phyloP scores from a whole-genome alignment of 306 rosid genomes.

The Adenanthera pavonina region DNA sequence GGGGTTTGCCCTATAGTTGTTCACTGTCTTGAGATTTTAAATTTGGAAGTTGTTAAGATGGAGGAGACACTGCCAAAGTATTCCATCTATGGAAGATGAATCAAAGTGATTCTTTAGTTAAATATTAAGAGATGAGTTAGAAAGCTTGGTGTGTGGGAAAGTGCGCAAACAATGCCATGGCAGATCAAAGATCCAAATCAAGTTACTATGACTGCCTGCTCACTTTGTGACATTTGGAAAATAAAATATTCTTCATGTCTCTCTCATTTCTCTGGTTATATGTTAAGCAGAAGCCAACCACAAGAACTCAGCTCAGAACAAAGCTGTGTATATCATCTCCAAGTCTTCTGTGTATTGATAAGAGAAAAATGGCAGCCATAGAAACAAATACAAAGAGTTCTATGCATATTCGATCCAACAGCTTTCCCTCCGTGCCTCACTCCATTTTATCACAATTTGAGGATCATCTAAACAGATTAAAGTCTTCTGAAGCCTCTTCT shows the following conservation, averaged over 20 bases:
- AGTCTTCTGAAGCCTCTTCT: conserved; percentile 6
- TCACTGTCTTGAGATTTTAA: neutral
- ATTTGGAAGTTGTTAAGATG: neutral
- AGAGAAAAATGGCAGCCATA: conserved; percentile 35
- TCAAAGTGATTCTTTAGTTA: conserved; percentile 1
- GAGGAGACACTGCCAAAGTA: neutral
- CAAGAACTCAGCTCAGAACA: neutral
- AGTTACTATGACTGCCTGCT: neutral
- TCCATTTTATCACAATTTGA: conserved; percentile 15
- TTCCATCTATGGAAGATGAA: neutral
- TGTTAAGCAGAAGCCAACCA: conserved; percentile 22
- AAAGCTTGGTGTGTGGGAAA: conserved; percentile 21
- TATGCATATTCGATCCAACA: conserved; percentile 38
- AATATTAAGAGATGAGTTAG: neutral
- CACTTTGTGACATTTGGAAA: neutral
- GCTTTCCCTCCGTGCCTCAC: conserved; percentile 39
- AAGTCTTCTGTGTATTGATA: neutral
- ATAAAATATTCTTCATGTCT: conserved; percentile 1
- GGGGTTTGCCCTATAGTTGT: neutral
- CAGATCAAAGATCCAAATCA: conserved; percentile 28
- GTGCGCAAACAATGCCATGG: conserved; percentile 2
- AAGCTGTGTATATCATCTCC: neutral
- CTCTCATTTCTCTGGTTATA: conserved; percentile 5
- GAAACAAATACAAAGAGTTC: conserved; percentile 10
- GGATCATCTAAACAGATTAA: conserved; percentile 35